phyloP scores from a whole-genome alignment of 1,284 basidiomycete genomes.

The Mycena sp. region DNA sequence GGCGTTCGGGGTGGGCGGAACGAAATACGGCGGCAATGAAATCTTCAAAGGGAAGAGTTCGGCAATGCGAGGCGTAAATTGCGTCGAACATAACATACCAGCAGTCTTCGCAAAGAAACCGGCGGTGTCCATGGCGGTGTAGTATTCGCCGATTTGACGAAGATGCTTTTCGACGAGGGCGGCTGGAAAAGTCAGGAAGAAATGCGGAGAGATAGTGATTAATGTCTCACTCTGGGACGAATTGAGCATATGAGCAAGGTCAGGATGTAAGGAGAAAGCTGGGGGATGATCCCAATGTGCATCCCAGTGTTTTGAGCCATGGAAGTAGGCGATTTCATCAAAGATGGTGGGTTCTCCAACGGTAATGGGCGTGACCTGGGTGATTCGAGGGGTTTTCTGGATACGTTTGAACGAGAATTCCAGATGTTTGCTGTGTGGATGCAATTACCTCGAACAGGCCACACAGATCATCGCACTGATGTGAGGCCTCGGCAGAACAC shows the following conservation, averaged over 20 bases:
- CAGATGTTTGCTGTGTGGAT: neutral
- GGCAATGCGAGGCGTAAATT: neutral
- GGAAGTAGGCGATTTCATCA: conserved; percentile 32
- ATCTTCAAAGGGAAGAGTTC: neutral
- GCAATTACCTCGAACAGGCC: conserved; percentile 14
- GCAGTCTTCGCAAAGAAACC: conserved; percentile 30
- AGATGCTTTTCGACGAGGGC: conserved; percentile 21
- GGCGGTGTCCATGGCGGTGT: conserved; percentile 26
- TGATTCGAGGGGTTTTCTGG: neutral
- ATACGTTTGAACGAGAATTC: neutral
- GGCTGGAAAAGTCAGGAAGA: conserved; percentile 18
- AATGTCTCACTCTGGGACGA: conserved; percentile 22
- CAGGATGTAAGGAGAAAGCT: conserved; percentile 6
- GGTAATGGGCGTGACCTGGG: too few species aligned
- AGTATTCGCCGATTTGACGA: conserved; percentile 19
- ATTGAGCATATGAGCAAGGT: conserved; percentile 13
- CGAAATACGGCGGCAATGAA: conserved; percentile 6
- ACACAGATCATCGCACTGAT: conserved; percentile 25
- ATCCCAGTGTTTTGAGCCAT: conserved; percentile 30
- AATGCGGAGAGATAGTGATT: neutral
- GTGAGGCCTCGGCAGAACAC: neutral
- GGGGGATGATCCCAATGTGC: conserved; percentile 23
- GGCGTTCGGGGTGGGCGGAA: conserved; percentile 21
- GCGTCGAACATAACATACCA: neutral
- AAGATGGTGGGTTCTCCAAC: neutral